phyloP scores from a whole-genome alignment of 1,284 basidiomycete genomes.

The Stereum hirsutum region DNA sequence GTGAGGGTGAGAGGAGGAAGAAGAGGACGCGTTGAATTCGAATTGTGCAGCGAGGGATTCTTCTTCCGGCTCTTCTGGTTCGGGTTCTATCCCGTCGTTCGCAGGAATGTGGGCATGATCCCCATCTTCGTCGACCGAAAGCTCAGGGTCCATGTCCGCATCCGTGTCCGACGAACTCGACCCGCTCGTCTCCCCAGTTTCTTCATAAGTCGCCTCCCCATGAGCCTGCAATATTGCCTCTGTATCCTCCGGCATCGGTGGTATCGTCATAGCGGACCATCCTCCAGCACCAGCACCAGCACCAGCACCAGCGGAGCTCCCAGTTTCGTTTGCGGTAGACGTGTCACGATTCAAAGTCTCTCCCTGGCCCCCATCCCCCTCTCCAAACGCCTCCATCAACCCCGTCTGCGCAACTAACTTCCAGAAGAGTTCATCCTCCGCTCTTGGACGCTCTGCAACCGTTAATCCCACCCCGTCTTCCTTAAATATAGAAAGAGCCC shows the following conservation, averaged over 20 bases:
- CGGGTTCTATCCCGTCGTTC: background rate
- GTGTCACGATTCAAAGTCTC: background rate
- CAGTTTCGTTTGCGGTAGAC: background rate
- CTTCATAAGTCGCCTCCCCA: background rate
- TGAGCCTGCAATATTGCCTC: background rate
- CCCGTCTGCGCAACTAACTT: slow-evolving; percentile 29
- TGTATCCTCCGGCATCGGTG: background rate
- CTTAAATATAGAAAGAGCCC: slow-evolving; percentile 14
- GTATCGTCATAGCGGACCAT: too few species aligned
- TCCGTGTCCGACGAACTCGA: background rate
- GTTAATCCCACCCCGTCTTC: slow-evolving; percentile 17
- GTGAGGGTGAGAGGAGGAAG: too few species aligned
- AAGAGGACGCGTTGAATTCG: background rate
- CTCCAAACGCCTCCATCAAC: slow-evolving; percentile 16
- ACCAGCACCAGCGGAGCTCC: background rate
- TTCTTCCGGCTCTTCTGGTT: background rate
- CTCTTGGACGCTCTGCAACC: slow-evolving; percentile 4
- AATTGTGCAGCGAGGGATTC: slow-evolving; percentile 1
- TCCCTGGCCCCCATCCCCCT: too few species aligned
- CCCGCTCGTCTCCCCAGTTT: background rate
- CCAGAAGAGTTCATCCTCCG: slow-evolving; percentile 21
- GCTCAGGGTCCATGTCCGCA: background rate
- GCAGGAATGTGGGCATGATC: background rate
- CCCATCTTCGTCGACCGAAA: background rate
- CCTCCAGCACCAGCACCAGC: too few species aligned